phyloP scores from a whole-genome alignment of 441 rosid species.

The Bruguiera hainesii region DNA sequence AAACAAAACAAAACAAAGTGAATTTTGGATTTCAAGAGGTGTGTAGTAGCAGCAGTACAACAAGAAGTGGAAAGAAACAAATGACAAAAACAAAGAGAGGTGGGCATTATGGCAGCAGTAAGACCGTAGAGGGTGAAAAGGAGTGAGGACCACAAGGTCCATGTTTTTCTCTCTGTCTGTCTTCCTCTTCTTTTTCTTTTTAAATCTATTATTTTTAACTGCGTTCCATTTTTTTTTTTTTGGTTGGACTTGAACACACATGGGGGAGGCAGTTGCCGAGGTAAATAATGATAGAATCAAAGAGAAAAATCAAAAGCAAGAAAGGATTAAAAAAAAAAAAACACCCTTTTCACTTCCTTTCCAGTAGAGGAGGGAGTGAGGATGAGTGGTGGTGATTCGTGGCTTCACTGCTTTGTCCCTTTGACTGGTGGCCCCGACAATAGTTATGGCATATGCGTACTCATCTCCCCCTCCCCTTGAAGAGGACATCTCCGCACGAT shows the following conservation, averaged over 20 bases:
- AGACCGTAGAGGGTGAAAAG: neutral
- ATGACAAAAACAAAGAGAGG: neutral
- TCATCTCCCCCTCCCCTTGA: no score
- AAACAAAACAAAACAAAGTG: neutral
- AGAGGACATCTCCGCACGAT: no score
- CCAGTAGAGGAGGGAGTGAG: neutral
- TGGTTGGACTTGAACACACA: slow-evolving; percentile 1
- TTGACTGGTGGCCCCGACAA: slow-evolving; percentile 21
- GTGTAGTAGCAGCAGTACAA: neutral
- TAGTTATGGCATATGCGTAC: neutral
- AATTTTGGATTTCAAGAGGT: neutral
- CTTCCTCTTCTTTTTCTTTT: neutral
- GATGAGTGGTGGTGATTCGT: neutral
- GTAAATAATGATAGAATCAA: neutral
- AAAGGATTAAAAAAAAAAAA: neutral
- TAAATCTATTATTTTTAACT: neutral
- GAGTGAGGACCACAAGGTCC: slow-evolving; percentile 28
- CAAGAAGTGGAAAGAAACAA: neutral
- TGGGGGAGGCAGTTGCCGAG: neutral
- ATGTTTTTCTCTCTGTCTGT: neutral
- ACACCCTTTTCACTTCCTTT: neutral
- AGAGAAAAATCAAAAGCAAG: neutral
- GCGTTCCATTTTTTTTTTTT: slow-evolving; percentile 1
- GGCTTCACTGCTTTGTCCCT: neutral
- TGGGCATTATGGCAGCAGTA: slow-evolving; percentile 6